A percentile compares a stretch with the other conserved stretches of the same genome.
phyloP scores from a whole-genome alignment of 331 rosid species.

The Stylosanthes scabra region DNA sequence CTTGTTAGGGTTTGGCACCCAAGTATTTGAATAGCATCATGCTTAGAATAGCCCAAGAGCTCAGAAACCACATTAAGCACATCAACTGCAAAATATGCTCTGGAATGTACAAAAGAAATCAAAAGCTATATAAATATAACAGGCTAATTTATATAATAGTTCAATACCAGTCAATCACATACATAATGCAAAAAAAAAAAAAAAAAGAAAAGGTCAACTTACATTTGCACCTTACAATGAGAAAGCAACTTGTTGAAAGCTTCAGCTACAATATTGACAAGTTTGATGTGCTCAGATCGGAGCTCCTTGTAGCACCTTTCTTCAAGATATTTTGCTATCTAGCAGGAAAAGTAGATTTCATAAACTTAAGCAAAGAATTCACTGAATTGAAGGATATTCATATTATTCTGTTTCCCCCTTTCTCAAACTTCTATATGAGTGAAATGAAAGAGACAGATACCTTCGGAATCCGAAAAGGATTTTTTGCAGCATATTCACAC shows the following conservation, averaged over 20 bases:
- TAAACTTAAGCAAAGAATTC: constrained; percentile 40
- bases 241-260: constrained; percentile 84
- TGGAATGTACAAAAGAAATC: constrained; percentile 44
- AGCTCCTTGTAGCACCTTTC: constrained; percentile 95
- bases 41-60: constrained; percentile 80
- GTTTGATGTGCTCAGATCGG: constrained; percentile 67
- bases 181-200: constrained; percentile 18
- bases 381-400: constrained; percentile 2
- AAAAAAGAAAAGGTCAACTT: constrained; percentile 45
- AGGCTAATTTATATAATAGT: background rate
- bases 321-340: constrained; percentile 97
- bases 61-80: constrained; percentile 77
- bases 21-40: constrained; percentile 65
- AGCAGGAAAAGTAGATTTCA: constrained; percentile 27
- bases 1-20: constrained; percentile 90
- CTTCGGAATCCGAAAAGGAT: constrained; percentile 93
- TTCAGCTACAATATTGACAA: constrained; percentile 68
- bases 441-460: constrained; percentile 47
- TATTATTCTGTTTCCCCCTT: background rate
- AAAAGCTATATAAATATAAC: background rate
- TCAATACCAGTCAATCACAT: constrained; percentile 3
- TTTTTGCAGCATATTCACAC: constrained; percentile 94
- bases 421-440: background rate
- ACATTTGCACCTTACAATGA: constrained; percentile 93
- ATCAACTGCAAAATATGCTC: constrained; percentile 87